Evolutionary conservation across 2,329 filamentous ascomycete genomes (phyloP), one percentile per base, ranked within the genome.

Genomic region (Penicillium sp.): DNA sequence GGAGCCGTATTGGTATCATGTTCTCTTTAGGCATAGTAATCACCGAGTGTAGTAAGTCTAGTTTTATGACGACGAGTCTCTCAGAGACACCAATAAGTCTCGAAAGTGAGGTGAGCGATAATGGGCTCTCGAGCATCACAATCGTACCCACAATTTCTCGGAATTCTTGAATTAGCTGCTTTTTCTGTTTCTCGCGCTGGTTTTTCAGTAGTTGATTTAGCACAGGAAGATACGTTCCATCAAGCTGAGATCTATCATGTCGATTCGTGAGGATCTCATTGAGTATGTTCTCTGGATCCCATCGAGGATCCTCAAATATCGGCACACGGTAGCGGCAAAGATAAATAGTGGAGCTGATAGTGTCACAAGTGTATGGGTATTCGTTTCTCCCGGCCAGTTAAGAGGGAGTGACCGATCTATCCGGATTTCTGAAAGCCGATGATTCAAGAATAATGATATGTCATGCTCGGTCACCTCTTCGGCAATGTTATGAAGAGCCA

Each of bases 171-270:
- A 54, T 7, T 3, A 49, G 20, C 15, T 45, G 2, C 24, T 36
- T 15, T 20, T 41, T 20, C 17, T 64, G 55, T 9, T 36, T 15
- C 15, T 56, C 24, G 18, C 59, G 37, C 34, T 58, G 43, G 8
- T 23, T 27, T n/a, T 6, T 20, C 10, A 64, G 18, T 12, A 64
- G 57, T 50, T 49, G 58, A 7, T 54, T 56, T 4, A 68, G 54
- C 9, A 70, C 46, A 0, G 59, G 57, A n/a, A 57, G 18, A 39
- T 71, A 69, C 24, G 58, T 66, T 42, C 54, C 55, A 20, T 67
- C 59, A 17, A 71, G 55, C n/a, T 63, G 52, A 1, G 55, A 58
- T 24, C 17, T 21, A 40, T 53, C 39, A 3, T 46, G 33, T 1
- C 12, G 46, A 24, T 55, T 30, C 24, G 39, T 42, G 15, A 64